Conservation (phyloP, 257 asterid species). For the Solanum raphanifolium region DNA sequence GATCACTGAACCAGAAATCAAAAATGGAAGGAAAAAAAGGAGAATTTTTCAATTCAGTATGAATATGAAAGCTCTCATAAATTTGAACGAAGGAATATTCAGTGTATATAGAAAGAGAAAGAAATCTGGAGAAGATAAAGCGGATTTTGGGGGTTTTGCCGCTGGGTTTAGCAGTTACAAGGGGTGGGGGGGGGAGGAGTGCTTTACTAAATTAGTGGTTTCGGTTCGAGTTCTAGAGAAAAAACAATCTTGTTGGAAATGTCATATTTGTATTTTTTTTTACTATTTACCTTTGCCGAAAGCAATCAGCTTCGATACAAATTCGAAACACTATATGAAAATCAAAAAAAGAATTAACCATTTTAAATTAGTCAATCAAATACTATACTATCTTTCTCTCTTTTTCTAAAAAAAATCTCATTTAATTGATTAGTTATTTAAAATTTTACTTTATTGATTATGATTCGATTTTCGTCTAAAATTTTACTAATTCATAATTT, state of each 20-base stretch:
- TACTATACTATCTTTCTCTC: no score
- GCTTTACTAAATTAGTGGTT: not conserved
- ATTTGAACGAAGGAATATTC: not conserved
- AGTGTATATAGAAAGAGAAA: not conserved
- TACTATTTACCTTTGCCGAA: no score
- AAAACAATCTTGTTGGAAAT: no score
- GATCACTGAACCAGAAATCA: not conserved
- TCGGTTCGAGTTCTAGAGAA: no score
- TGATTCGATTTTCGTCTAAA: accelerated
- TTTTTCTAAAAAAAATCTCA: accelerated
- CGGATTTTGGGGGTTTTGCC: not conserved
- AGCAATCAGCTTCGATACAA: no score
- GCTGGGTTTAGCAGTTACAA: not conserved
- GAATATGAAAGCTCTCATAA: not conserved
- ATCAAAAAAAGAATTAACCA: no score
- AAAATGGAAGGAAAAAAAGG: not conserved
- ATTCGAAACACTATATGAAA: no score
- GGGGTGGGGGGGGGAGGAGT: not conserved
- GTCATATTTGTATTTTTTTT: no score
- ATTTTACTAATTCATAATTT: no score
- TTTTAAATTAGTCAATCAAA: no score
- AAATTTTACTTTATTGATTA: no score
- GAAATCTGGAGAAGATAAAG: not conserved
- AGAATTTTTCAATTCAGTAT: not conserved
- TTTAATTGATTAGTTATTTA: no score